Base-by-base conservation (phyloP, 306 rosid genomes). In the Vicia faba region DNA sequence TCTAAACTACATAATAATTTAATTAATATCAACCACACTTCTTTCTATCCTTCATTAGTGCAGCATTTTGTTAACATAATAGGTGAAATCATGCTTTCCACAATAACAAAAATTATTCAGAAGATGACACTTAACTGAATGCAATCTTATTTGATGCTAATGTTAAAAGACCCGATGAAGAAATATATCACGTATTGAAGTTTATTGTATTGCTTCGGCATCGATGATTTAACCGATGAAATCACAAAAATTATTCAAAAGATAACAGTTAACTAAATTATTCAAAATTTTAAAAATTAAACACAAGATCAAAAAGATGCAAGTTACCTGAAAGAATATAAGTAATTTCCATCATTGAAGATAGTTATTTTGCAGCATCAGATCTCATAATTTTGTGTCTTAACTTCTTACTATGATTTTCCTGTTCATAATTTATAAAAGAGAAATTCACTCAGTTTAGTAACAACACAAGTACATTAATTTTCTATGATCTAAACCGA, bases 341-440 rank as follows among this genome's bases (percentile, higher is more conserved):
- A 84, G 63, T 54, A 68, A 64, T 50, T 60, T 5, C 70, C 38
- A 18, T 57, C 61, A 64, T 9, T 59, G 64, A 58, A 66, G 23
- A 65, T 73, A 44, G 56, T 56, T 77, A 83, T 70, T 89, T 88
- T 55, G 76, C 63, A 45, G 78, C 83, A 63, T 76, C 77, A 69
- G 78, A 69, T 82, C 87, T 81, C 33, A 86, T 69, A 79, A 78
- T 74, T 86, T 81, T 93, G 67, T 78, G 81, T 73, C 75, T 82
- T 72, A 93, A 81, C 85, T 82, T 90, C 82, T 91, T 84, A 66
- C 84, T 89, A 46, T 71, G 85, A 71, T 40, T 82, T 85, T 93
- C 99, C 99, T 93, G 86, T 46, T 45, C 75, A 66, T 61, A 35
- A 14, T 39, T 10, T 44, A 45, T 33, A 61, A 60, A 44, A 64